phyloP scores from a whole-genome alignment of 1,284 basidiomycete genomes.

The Malassezia sympodialis region DNA sequence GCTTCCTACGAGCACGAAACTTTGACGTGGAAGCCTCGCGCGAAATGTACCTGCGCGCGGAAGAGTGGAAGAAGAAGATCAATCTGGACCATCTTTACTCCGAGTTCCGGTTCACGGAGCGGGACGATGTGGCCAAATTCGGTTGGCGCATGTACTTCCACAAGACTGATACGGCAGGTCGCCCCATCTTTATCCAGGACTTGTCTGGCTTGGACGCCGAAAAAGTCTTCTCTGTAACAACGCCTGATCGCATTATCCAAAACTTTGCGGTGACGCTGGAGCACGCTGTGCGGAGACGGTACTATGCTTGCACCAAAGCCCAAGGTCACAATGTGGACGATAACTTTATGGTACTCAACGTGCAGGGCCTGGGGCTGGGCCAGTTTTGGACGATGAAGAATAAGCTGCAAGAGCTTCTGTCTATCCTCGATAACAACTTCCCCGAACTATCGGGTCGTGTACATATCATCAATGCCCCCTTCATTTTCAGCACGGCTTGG shows the following conservation, averaged over 20 bases:
- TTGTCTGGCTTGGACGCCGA: constrained; percentile 31
- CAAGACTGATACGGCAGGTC: constrained; percentile 34
- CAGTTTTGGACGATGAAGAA: constrained; percentile 44
- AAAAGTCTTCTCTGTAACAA: constrained; percentile 28
- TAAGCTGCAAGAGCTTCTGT: constrained; percentile 36
- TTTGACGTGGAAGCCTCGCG: constrained; percentile 31
- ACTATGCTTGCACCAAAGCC: constrained; percentile 26
- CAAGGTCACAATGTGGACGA: constrained; percentile 34
- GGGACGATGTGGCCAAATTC: constrained; percentile 27
- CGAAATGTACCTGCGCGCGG: constrained; percentile 36
- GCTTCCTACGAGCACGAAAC: constrained; percentile 38
- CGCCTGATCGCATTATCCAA: constrained; percentile 35
- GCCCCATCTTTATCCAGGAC: constrained; percentile 45
- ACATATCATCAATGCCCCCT: constrained; percentile 45
- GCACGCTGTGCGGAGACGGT: constrained; percentile 33
- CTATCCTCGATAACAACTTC: constrained; percentile 40
- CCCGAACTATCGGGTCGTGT: constrained; percentile 41
- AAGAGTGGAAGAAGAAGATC: constrained; percentile 36
- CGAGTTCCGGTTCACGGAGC: constrained; percentile 32
- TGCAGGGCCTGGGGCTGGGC: constrained; percentile 32
- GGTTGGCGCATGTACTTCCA: constrained; percentile 48
- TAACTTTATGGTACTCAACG: constrained; percentile 44
- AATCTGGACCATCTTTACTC: constrained; percentile 24
- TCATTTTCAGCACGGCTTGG: constrained; percentile 41
- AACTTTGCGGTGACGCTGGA: constrained; percentile 45